Conservation (phyloP, 495 filamentous ascomycete genomes). For the Amorphotheca resinae region DNA sequence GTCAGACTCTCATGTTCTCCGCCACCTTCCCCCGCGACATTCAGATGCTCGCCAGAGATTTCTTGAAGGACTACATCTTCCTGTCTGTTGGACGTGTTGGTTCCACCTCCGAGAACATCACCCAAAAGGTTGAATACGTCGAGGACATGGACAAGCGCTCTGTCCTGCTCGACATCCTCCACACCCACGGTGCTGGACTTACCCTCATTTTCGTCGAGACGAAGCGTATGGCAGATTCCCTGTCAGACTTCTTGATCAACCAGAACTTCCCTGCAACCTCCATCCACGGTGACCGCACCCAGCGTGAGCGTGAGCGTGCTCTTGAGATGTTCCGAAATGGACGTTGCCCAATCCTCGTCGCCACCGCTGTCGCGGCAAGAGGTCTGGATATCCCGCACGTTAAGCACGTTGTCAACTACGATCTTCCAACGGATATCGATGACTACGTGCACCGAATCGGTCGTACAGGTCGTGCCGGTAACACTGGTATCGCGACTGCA, state of each 20-base stretch:
- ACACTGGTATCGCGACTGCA: slow-evolving; percentile 94
- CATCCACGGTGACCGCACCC: slow-evolving; percentile 95
- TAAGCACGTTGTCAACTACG: slow-evolving; percentile 97
- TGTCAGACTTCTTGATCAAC: slow-evolving; percentile 96
- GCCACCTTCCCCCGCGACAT: slow-evolving; percentile 98
- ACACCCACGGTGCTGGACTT: slow-evolving; percentile 83
- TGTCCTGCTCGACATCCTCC: slow-evolving; percentile 90
- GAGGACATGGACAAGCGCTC: slow-evolving; percentile 97
- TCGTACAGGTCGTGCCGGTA: slow-evolving; percentile 98
- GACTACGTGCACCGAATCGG: slow-evolving; percentile 99
- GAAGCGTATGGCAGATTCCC: slow-evolving; percentile 96
- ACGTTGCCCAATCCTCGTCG: slow-evolving; percentile 89
- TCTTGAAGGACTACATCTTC: slow-evolving; percentile 97
- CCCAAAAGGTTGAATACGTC: slow-evolving; percentile 96
- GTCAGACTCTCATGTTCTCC: slow-evolving; percentile 99
- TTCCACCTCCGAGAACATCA: slow-evolving; percentile 99
- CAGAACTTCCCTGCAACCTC: slow-evolving; percentile 97
- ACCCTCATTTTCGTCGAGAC: slow-evolving; percentile 98
- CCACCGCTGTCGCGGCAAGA: slow-evolving; percentile 79
- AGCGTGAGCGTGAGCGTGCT: slow-evolving; percentile 96
- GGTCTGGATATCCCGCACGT: slow-evolving; percentile 94
- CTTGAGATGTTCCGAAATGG: slow-evolving; percentile 94
- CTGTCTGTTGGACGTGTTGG: slow-evolving; percentile 97
- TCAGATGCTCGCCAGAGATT: slow-evolving; percentile 95
- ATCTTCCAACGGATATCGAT: slow-evolving; percentile 95